Percentiles rank a stretch among this genome's conserved stretches.
These are phyloP conservation scores for Hirsutella rhossiliensis DNA, from an alignment of 2,329 filamentous ascomycete genomes.

Conservation along the genomic window DNA sequence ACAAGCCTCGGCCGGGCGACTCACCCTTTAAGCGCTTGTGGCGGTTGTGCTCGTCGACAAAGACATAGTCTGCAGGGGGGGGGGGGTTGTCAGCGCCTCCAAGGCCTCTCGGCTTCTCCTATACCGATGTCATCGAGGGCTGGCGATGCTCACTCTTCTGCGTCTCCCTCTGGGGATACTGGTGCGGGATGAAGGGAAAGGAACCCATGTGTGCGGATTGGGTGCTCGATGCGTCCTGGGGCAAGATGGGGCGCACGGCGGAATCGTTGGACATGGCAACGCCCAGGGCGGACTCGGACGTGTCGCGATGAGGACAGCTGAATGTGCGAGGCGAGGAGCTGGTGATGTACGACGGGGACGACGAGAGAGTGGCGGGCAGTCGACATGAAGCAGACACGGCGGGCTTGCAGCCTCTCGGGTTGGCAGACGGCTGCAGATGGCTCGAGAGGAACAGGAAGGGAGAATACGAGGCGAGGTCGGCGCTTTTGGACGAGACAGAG, in stretches of 20 bases:
- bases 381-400: constrained; percentile 17
- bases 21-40: constrained; percentile 92
- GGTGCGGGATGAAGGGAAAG: constrained; percentile 61
- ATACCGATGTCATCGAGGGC: too few species aligned
- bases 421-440: not conserved
- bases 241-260: constrained; percentile 48
- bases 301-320: not conserved
- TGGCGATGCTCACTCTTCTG: constrained; percentile 60
- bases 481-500: not conserved
- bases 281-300: not conserved
- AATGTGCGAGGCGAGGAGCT: not conserved
- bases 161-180: constrained; percentile 49
- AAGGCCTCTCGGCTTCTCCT: too few species aligned
- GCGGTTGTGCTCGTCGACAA: constrained; percentile 96
- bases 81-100: too few species aligned
- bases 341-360: not conserved
- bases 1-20: not conserved
- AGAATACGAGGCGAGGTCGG: not conserved
- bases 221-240: constrained; percentile 39
- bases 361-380: constrained; percentile 4
- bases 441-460: not conserved
- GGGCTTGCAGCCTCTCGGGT: not conserved
- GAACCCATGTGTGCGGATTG: constrained; percentile 49
- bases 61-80: constrained; percentile 71
- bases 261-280: constrained; percentile 48